Evolutionary conservation across 148 eudicot species (phyloP), one percentile per base, ranked within the genome.

Genomic region (Rhododendron mucronatum): DNA sequence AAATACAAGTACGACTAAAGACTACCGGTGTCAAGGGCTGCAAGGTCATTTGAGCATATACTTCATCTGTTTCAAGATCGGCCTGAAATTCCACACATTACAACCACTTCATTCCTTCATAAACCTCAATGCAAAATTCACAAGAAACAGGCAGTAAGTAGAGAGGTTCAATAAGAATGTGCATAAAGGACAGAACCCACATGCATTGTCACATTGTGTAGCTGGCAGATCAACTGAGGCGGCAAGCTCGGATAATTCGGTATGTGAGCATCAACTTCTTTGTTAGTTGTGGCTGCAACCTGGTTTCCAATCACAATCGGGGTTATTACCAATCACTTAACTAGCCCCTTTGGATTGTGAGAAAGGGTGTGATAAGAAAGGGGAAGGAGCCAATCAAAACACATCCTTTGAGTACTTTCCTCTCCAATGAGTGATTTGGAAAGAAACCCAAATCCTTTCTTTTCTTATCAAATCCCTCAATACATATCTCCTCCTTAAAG

Each of bases 181-280:
- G 0, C 37, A 77, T 84, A 87, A 90, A 84, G 75, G 86, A 85
- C 26, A 81, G 85, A 88, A 94, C 98, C 87, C 88, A 96, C 98
- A 95, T 96, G 98, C 98, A 96, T 95, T 87, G 98, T 96, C 83
- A 96, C 95, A 91, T 96, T 96, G 92, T 95, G 98, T 82, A 96
- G 98, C 83, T 95, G 98, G 87, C 98, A 96, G 85, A 96, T 92
- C 96, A 96, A 88, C 89, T 96, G 98, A 23, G 98, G 89, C 45
- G 98, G 91, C 89, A 96, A 87, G 82, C 91, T 95, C 33, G 98
- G 98, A 83, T 96, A 96, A 92, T 92, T 96, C 18, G 98, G 98
- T 84, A 96, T 95, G 85, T 96, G 98, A 48, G 92, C 93, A 92
- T 96, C 98, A 74, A 93, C 85, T 88, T 96, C 98, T 88, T 93